Conservation (phyloP, 768 basidiomycete species). For the Tulasnella calospora region DNA sequence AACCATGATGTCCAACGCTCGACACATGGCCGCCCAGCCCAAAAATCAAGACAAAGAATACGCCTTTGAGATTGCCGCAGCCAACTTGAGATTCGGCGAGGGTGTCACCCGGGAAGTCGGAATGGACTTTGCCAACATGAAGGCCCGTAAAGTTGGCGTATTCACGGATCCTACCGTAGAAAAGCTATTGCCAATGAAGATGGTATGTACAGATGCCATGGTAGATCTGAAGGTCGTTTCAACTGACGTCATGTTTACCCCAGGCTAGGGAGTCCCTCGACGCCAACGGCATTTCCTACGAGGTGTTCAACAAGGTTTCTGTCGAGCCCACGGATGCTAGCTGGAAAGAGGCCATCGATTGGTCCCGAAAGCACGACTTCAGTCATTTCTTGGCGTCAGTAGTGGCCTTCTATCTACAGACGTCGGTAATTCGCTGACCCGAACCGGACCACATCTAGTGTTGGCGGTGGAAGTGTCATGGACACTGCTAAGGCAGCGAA, state of each 20-base stretch:
- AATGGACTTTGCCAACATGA: constrained; percentile 93
- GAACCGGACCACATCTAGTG: constrained; percentile 42
- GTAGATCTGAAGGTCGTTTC: not conserved
- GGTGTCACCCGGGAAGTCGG: constrained; percentile 87
- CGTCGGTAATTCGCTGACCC: constrained; percentile 7
- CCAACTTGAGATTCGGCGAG: constrained; percentile 83
- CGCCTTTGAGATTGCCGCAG: constrained; percentile 71
- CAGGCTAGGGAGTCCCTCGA: constrained; percentile 79
- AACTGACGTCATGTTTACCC: constrained; percentile 16
- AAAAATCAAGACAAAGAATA: constrained; percentile 70
- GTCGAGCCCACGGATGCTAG: constrained; percentile 91
- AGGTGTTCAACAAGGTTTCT: constrained; percentile 74
- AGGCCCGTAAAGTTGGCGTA: constrained; percentile 84
- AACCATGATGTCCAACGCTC: constrained; percentile 63
- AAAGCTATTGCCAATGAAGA: constrained; percentile 75
- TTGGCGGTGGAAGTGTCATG: constrained; percentile 92
- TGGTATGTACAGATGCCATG: constrained; percentile 44
- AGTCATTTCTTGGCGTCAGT: constrained; percentile 88
- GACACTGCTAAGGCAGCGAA: constrained; percentile 96
- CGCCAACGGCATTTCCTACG: constrained; percentile 65
- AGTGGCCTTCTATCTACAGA: not conserved
- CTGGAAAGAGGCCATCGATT: constrained; percentile 82
- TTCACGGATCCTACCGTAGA: constrained; percentile 88
- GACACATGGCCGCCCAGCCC: constrained; percentile 46
- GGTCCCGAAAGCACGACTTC: constrained; percentile 81